phyloP scores from a whole-genome alignment of 768 basidiomycete genomes.

The Rhodocollybia butyracea region DNA sequence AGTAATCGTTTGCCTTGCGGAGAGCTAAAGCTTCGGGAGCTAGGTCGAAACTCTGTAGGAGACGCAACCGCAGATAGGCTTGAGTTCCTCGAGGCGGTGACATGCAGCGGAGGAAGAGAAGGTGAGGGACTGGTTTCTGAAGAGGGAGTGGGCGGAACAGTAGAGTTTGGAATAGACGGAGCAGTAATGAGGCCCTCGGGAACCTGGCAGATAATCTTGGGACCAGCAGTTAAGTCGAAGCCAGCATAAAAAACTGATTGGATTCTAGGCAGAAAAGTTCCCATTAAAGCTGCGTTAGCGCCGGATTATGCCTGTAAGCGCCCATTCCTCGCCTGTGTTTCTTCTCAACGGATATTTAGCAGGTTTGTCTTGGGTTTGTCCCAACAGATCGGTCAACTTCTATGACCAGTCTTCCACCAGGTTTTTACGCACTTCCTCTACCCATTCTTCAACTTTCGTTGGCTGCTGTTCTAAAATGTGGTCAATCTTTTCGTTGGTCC shows the following conservation, averaged over 20 bases:
- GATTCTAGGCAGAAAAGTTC: conserved; percentile 76
- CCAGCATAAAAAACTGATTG: conserved; percentile 92
- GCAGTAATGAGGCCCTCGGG: conserved; percentile 84
- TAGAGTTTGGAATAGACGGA: conserved; percentile 20
- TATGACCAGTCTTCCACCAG: conserved; percentile 25
- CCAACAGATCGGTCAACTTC: too few species aligned
- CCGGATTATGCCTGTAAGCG: too few species aligned
- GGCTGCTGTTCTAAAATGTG: conserved; percentile 72
- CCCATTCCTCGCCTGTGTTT: too few species aligned
- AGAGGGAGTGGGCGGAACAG: conserved; percentile 35
- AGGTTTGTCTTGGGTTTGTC: too few species aligned
- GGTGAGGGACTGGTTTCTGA: conserved; percentile 26
- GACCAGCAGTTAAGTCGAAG: conserved; percentile 83
- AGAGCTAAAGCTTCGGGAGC: conserved; percentile 38
- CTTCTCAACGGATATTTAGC: too few species aligned
- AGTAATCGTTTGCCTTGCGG: conserved; percentile 50
- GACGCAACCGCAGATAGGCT: conserved; percentile 46
- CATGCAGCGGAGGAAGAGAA: conserved; percentile 17
- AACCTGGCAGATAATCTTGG: conserved; percentile 90
- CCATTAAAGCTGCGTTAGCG: conserved; percentile 45
- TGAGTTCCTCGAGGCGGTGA: conserved; percentile 44
- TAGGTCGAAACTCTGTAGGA: conserved; percentile 39
- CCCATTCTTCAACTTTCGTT: conserved; percentile 72
- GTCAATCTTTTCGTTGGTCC: conserved; percentile 86
- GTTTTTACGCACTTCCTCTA: conserved; percentile 60